phyloP scores from a whole-genome alignment of 2,329 filamentous ascomycete species.

The Verruconis gallopava region DNA sequence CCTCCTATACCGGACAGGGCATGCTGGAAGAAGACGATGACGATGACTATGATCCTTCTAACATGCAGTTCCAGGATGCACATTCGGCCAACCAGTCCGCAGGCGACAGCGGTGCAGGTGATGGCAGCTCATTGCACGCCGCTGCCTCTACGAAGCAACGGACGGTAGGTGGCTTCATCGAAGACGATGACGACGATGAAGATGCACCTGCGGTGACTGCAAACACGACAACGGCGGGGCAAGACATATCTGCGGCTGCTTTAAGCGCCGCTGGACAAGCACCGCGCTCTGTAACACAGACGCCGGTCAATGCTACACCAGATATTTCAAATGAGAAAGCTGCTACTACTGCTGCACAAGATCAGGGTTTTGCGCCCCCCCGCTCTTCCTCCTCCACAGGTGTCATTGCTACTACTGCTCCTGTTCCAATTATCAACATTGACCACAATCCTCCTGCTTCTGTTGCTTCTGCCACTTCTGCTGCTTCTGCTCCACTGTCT shows the following conservation, averaged over 20 bases:
- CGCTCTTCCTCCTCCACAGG: slow-evolving; percentile 39
- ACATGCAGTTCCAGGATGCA: slow-evolving; percentile 4
- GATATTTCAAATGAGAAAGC: slow-evolving; percentile 49
- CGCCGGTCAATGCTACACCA: slow-evolving; percentile 42
- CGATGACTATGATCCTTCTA: slow-evolving; percentile 11
- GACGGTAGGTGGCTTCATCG: slow-evolving; percentile 48
- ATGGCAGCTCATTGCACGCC: neutral
- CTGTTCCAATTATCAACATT: slow-evolving; percentile 18
- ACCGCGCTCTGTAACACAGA: slow-evolving; percentile 42
- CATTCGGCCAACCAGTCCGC: neutral
- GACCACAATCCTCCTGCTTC: slow-evolving; percentile 12
- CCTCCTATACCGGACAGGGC: slow-evolving; percentile 1
- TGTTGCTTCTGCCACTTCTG: slow-evolving; percentile 10
- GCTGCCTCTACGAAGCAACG: slow-evolving; percentile 18
- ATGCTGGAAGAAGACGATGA: slow-evolving; percentile 9
- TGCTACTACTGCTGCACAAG: slow-evolving; percentile 27
- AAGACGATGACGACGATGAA: slow-evolving; percentile 49
- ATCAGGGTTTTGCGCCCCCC: slow-evolving; percentile 27
- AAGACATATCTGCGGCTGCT: slow-evolving; percentile 32
- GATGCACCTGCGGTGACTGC: slow-evolving; percentile 35
- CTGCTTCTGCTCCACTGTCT: slow-evolving; percentile 21
- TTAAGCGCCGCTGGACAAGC: slow-evolving; percentile 15
- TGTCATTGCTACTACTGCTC: slow-evolving; percentile 33
- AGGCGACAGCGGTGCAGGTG: neutral
- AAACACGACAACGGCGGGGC: slow-evolving; percentile 24